phyloP scores from a whole-genome alignment of 2,329 filamentous ascomycete genomes.

The Aspergillus sp. region DNA sequence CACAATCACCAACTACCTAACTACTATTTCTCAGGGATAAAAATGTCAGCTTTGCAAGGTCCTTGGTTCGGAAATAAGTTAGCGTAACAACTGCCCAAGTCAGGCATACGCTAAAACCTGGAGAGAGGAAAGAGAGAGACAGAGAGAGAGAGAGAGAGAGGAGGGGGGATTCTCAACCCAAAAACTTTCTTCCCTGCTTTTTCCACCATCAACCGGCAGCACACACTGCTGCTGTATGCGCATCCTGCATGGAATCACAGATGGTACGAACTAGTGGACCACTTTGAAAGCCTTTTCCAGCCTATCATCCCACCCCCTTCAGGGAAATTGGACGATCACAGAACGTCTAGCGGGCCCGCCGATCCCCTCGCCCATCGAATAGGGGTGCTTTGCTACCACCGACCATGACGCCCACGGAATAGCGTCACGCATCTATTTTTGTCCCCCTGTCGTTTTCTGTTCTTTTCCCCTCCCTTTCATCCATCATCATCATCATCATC shows the following conservation, averaged over 20 bases:
- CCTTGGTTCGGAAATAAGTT: not conserved
- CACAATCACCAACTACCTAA: no score
- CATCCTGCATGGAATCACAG: conserved; percentile 15
- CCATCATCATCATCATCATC: not conserved
- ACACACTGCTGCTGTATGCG: conserved; percentile 1
- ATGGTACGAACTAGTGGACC: conserved; percentile 7
- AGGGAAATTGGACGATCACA: conserved; percentile 10
- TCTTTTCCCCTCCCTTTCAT: not conserved
- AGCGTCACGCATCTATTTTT: conserved; percentile 9
- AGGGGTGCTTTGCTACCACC: conserved; percentile 7
- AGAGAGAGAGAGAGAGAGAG: no score
- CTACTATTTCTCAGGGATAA: no score
- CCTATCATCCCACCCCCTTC: conserved; percentile 13
- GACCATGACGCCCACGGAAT: not conserved
- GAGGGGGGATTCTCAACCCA: not conserved
- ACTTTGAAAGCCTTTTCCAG: conserved; percentile 9
- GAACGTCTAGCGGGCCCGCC: conserved; percentile 7
- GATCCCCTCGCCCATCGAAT: conserved; percentile 6
- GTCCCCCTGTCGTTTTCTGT: not conserved
- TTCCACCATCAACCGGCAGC: not conserved
- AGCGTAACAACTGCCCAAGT: not conserved
- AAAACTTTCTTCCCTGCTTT: not conserved
- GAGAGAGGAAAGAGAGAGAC: no score
- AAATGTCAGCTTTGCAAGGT: no score
- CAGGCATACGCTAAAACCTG: not conserved